Evolutionary conservation across 176 grass and related monocot species (phyloP).

Genomic region (Aegilops bicornis): DNA sequence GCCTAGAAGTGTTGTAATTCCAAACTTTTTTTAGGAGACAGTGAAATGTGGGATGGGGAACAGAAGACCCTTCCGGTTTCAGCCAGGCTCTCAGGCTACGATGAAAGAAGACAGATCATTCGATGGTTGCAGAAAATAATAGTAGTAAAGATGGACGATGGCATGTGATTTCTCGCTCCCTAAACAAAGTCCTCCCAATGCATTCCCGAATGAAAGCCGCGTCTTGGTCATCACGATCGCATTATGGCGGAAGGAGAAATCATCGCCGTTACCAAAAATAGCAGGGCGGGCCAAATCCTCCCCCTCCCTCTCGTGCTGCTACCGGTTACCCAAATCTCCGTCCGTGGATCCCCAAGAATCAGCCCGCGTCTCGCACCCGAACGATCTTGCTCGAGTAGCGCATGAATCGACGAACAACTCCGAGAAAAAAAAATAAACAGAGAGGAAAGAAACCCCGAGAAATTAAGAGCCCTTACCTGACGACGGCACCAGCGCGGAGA

Average conservation of each 20-base stretch:
- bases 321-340: background rate
- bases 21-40: background rate
- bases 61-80: background rate
- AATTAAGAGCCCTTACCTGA: slow-evolving; percentile 27
- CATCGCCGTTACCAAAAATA: background rate
- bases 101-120: background rate
- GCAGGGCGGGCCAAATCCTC: background rate
- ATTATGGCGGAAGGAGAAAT: background rate
- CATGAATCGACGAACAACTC: background rate
- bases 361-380: background rate
- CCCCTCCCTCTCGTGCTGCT: too few species aligned
- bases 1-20: background rate
- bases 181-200: background rate
- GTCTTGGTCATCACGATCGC: background rate
- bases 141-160: too few species aligned
- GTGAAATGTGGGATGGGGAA: background rate
- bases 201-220: background rate
- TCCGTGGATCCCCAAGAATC: background rate
- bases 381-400: background rate
- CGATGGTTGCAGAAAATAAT: background rate
- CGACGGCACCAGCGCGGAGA: slow-evolving; percentile 1
- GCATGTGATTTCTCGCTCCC: background rate
- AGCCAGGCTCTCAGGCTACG: background rate
- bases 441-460: background rate
- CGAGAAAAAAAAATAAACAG: background rate